Evolutionary conservation across 371 early-diverging fungal species (phyloP).

Genomic region (Mucor circinelloides): DNA sequence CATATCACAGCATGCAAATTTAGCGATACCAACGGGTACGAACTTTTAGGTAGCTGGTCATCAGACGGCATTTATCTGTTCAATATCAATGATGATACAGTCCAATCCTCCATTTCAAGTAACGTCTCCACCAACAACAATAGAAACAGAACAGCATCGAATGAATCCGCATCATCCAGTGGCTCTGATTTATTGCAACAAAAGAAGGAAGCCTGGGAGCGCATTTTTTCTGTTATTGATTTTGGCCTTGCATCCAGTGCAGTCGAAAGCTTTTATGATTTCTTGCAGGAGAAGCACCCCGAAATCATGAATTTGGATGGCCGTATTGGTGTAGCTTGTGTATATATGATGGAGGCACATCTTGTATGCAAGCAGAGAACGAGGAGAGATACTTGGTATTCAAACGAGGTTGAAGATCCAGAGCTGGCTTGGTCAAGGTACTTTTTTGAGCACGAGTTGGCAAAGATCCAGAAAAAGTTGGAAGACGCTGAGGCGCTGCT

Average conservation of each 20-base stretch:
- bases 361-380: neutral
- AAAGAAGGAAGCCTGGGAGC: neutral
- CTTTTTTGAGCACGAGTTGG: slow-evolving; percentile 2
- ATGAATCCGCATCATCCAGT: neutral
- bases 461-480: neutral
- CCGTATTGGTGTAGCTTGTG: neutral
- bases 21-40: slow-evolving; percentile 45
- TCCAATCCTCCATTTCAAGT: neutral
- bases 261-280: neutral
- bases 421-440: neutral
- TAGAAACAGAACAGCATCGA: neutral
- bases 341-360: neutral
- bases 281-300: neutral
- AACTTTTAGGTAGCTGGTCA: slow-evolving; percentile 68
- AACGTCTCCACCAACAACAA: neutral
- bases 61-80: slow-evolving; percentile 61
- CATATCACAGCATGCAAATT: slow-evolving; percentile 50
- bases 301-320: neutral
- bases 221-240: neutral
- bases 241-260: neutral
- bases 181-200: neutral
- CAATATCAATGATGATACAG: slow-evolving; percentile 46
- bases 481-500: neutral
- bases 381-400: neutral
- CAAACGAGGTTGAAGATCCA: neutral